Evolutionary conservation across 495 filamentous ascomycete genomes (phyloP), one percentile per base, ranked within the genome.

Genomic region (Aspergillus coremiiformis): DNA sequence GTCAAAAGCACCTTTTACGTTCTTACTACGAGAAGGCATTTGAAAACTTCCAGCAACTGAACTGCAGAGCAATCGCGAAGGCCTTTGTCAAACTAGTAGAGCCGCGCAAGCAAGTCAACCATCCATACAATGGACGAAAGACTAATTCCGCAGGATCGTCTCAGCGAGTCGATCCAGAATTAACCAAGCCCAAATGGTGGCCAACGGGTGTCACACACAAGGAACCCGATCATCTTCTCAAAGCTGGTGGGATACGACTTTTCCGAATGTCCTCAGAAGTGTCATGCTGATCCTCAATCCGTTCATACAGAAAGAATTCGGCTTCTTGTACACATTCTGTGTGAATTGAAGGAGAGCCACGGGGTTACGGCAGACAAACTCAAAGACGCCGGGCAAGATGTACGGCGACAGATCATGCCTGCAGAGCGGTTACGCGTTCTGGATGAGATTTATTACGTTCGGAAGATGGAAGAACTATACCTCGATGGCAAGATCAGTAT

Each of bases 211-310:
- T 81, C 9, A 71, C 75, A 5, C 88, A 91, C 56, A 83, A 78
- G 50, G 89, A 94, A 64, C 89, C 89, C 0, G 88, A 94, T 59
- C 89, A 95, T 65, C 66, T 90, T 20, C 74, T 75, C 48, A 93
- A 86, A 63, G 71, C 73, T 55, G 83, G 87, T 90, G 69, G 66
- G 76, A 20, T 3, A 37, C 15, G 15, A 8, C 12, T 37, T 26
- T 26, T 47, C 3, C 32, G 4, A 26, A 23, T 7, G 4, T 3
- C 23, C 5, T n/a, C 4, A 8, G 15, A 11, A 27, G 15, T 22
- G 8, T 8, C 15, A 20, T 21, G 19, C 37, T 41, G 17, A 41
- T 41, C 12, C 6, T 3, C 37, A 21, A 41, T 41, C 17, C 11
- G n/a, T 32, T 11, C 6, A 37, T 24, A 3, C 12, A 87, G 84